Evolutionary conservation across 2,329 filamentous ascomycete genomes (phyloP), one percentile per base, ranked within the genome.

Genomic region (Pyrenochaeta sp.): DNA sequence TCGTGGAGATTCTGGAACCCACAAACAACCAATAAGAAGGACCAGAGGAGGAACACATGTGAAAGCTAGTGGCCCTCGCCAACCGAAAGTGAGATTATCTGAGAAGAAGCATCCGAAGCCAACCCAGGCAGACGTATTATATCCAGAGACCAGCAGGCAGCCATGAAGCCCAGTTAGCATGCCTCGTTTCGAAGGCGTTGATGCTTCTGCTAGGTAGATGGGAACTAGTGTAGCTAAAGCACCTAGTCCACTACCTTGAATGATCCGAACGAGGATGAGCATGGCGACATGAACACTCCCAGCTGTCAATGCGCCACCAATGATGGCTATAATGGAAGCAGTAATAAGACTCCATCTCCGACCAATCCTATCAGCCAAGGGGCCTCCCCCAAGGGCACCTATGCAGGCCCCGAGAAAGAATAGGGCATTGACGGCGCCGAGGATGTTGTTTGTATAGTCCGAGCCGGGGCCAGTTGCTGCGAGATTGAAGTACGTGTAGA

Each of bases 11-110:
- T 60, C 54, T 1, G 55, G 54, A 1, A 59, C 45, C 52, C 48
- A 82, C 1, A 80, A 79, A 0, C 80, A 76, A 0, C 80, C 82
- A 6, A 70, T 69, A 56, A 70, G 81, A 1, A 83, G 69, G 28
- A 83, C 76, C 36, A 80, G 59, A 37, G 83, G 80, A 61, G 83
- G 83, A 48, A 84, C 64, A 59, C 83, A 79, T 27, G 83, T 81
- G 25, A 84, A 74, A 0, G 81, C 80, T 2, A 84, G 70, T 0
- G 82, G 82, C 1, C 82, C 70, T 40, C 82, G 64, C 82, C 82
- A 84, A 0, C 79, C 71, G 12, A 83, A 69, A 0, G 74, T 67
- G 8, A 60, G 25, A 28, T 56, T 54, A 22, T 28, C 25, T 5
- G 54, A 52, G 30, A 56, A 57, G 42, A 45, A 53, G 43, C 52